These are phyloP conservation scores for Solanum hybrid DNA, from an alignment of 305 asterid species.

Conservation along the genomic window DNA sequence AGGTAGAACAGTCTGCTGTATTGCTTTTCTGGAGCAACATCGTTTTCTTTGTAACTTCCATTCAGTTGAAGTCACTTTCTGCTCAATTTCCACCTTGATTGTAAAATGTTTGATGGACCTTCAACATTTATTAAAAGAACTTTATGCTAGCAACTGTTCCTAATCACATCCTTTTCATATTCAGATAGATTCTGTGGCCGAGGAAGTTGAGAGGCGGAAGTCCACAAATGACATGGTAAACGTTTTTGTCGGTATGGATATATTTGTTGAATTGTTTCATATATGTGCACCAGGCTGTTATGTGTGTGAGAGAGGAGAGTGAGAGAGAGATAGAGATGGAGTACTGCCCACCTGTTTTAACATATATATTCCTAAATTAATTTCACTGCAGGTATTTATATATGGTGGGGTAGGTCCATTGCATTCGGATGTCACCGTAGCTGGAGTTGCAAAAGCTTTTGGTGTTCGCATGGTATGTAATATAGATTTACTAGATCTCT, in stretches of 20 bases:
- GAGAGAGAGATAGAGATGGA: not conserved
- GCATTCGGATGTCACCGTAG: slow-evolving; percentile 71
- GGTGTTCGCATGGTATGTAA: slow-evolving; percentile 57
- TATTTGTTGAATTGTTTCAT: not conserved
- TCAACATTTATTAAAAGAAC: not conserved
- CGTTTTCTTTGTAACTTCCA: not conserved
- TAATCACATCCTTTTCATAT: slow-evolving; percentile 12
- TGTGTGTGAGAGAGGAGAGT: not conserved
- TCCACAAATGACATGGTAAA: slow-evolving; percentile 68
- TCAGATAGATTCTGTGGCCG: slow-evolving; percentile 84
- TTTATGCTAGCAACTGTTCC: not conserved
- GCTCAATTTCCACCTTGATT: not conserved
- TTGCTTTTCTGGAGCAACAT: not conserved
- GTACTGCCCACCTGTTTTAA: not conserved
- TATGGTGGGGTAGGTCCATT: slow-evolving; percentile 89
- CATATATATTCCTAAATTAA: not conserved
- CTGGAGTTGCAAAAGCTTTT: slow-evolving; percentile 90
- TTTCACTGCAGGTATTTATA: slow-evolving; percentile 60
- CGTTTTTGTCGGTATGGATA: not conserved
- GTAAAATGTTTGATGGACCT: not conserved
- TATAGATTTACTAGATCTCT: not conserved
- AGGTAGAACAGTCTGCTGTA: not conserved
- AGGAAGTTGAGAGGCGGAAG: slow-evolving; percentile 73
- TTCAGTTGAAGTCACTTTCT: not conserved
- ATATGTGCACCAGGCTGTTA: not conserved